Evolutionary conservation across 2,329 filamentous ascomycete species (phyloP), one percentile per base, ranked within the genome.

Genomic region (Aspergillus novofumigatus): DNA sequence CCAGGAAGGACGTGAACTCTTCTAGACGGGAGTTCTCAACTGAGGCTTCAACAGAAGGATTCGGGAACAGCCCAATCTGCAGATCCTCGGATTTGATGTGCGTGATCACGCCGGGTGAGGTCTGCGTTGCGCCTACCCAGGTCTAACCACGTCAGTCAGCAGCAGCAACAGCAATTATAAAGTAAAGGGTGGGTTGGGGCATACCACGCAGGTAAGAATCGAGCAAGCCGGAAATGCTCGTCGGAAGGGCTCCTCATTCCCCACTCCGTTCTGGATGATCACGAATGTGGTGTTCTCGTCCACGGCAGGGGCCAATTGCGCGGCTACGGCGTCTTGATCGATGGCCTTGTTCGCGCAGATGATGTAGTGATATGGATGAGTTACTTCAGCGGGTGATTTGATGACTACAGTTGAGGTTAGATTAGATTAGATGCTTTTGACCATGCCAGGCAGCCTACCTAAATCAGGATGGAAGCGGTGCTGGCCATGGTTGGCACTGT

Each of bases 81-180:
- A 81, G 79, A 59, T 82, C 75, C 64, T 85, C 83, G 11, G 78
- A 78, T 53, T 77, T 78, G 23, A 72, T 80, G 61, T 85, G 83
- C 8, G 70, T 66, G 25, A 84, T 71, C 2, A 78, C 59, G 0
- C 83, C 83, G 0, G 82, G 81, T 7, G 72, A 65, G 2, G 70
- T 69, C 60, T 86, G 83, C 0, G 69, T 75, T 8, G 80, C 81
- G 4, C 82, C 82, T 0, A 82, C 78, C 83, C 70, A 72, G 3
- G 69, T 68, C 70, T 72, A 21, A 4, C 3, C 28, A 9, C n/a
- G 20, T 49, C 9, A 48, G 23, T 23, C 23, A 23, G 47, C 52
- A 28, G 9, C 7, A 28, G 28, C 28, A 29, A 1, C 28, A 29
- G 28, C 28, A 29, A 11, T 1, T 29, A 29, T 0, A 1, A 29